A percentile compares a stretch with the other conserved stretches of the same genome.
phyloP scores from a whole-genome alignment of 192 early-diverging fungal species.

The Chytriomyces sp. region DNA sequence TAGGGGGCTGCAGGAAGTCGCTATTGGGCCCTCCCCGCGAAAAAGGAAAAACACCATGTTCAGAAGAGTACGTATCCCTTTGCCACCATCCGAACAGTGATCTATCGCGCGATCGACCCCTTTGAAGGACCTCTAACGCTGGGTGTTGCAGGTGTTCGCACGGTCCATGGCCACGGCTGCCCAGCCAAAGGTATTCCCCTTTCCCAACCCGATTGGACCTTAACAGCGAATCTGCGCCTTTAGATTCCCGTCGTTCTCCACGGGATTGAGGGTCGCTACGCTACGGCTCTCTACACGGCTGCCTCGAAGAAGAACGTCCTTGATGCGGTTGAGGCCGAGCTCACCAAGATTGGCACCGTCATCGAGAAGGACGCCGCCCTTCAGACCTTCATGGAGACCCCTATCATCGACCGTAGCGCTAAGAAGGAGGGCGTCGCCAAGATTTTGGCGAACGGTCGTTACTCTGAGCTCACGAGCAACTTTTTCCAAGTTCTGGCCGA shows the following conservation, averaged over 20 bases:
- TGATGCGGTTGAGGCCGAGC: conserved; percentile 81
- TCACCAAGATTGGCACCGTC: conserved; percentile 65
- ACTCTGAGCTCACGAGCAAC: conserved; percentile 83
- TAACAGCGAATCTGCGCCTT: not conserved
- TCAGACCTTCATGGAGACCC: conserved; percentile 79
- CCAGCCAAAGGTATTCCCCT: not conserved
- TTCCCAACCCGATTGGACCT: not conserved
- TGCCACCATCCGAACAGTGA: not conserved
- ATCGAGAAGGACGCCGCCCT: conserved; percentile 75
- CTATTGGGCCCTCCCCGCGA: not conserved
- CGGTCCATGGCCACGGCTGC: conserved; percentile 19
- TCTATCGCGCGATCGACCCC: too few relatives aligned
- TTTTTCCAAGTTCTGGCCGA: conserved; percentile 91
- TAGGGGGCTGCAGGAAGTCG: too few relatives aligned
- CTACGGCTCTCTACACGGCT: conserved; percentile 93
- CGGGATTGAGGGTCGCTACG: conserved; percentile 97
- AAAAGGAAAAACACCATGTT: not conserved
- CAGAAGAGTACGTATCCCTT: not conserved
- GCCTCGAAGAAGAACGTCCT: conserved; percentile 82
- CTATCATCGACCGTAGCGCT: conserved; percentile 75
- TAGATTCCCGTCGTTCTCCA: conserved; percentile 82
- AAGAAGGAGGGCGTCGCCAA: conserved; percentile 77
- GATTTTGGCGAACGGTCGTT: conserved; percentile 66
- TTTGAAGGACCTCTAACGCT: not conserved
- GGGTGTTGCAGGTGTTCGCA: not conserved